These are phyloP conservation scores for Trapa incisa DNA, from an alignment of 345 rosid species.

Conservation along the genomic window DNA sequence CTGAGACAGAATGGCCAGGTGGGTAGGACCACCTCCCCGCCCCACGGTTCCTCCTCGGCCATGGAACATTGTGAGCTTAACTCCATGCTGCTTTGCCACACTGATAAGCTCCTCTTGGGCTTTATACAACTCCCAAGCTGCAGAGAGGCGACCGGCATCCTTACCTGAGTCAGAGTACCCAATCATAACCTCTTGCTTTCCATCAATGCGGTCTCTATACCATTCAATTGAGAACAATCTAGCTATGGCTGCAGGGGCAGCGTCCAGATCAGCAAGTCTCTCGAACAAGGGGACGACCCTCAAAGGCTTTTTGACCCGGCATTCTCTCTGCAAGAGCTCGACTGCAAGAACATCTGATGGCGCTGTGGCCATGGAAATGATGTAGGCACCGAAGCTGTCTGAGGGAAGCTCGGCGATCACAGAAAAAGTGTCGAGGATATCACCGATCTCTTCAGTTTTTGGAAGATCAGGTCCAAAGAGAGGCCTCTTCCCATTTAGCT, in stretches of 20 bases:
- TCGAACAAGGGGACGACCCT: conserved; percentile 95
- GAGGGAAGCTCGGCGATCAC: conserved; percentile 81
- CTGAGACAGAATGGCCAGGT: conserved; percentile 94
- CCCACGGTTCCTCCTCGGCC: conserved; percentile 98
- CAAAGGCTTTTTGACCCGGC: conserved; percentile 60
- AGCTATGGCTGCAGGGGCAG: conserved; percentile 88
- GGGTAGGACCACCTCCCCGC: conserved; percentile 95
- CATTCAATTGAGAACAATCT: conserved; percentile 92
- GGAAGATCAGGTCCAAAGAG: conserved; percentile 87
- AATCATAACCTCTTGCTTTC: conserved; percentile 96
- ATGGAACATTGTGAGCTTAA: conserved; percentile 93
- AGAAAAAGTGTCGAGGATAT: conserved; percentile 68
- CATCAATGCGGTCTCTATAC: conserved; percentile 73
- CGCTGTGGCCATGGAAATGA: conserved; percentile 92
- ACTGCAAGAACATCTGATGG: conserved; percentile 91
- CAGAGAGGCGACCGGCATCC: conserved; percentile 91
- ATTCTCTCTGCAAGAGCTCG: conserved; percentile 90
- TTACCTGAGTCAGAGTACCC: conserved; percentile 97
- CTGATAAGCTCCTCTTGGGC: conserved; percentile 87
- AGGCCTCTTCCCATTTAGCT: conserved; percentile 82
- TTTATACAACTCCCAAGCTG: conserved; percentile 92
- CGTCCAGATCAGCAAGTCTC: conserved; percentile 85
- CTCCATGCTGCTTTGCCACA: conserved; percentile 72
- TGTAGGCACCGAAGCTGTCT: conserved; percentile 81
- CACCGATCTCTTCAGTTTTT: conserved; percentile 78